Evolutionary conservation across 2,329 filamentous ascomycete species (phyloP), one percentile per base, ranked within the genome.

Genomic region (Ceratocystis lukuohia): DNA sequence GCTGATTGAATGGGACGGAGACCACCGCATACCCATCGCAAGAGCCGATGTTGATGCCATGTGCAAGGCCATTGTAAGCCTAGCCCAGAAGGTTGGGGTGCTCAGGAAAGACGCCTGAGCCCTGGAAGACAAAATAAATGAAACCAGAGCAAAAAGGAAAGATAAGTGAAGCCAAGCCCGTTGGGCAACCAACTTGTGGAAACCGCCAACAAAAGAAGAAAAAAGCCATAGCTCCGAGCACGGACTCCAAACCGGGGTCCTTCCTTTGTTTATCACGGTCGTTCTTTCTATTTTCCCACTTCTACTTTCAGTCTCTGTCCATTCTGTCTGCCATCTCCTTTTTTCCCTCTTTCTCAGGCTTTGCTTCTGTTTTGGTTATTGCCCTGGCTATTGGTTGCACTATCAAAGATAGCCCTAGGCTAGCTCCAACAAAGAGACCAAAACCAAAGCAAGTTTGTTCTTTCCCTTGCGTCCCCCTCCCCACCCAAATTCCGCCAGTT

Each of bases 1-100:
- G 48, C 69, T 91, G 59, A 73, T 92, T 1, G 86, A 91, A 73
- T 92, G 88, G 89, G 81, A 89, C 67, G 88, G 87, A 0, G 80
- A 79, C 1, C 89, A 93, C 73, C 77, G 88, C 5, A 77, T 93
- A 62, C 87, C 88, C 1, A 80, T 92, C 68, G 88, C 88, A 77
- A 77, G 76, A 25, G 76, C 74, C 37, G 88, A 91, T 74, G 86
- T 91, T 2, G 77, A 82, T 62, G 77, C 74, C 8, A 76, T 88
- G 10, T 77, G 82, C 10, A 74, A 77, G 10, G 77, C 79, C 61
- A 81, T 86, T 37, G 73, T 84, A 45, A 75, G 78, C 28, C 72
- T 84, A 46, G 81, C 81, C 3, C 76, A 66, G 56, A 67, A 66
- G 28, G 12, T 61, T 5, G 66, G 66, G 28, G 62, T 65, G 10